Percentiles rank a stretch among this genome's conserved stretches.
Conservation (phyloP, 345 rosid species). For the Fremontodendron californicum region DNA sequence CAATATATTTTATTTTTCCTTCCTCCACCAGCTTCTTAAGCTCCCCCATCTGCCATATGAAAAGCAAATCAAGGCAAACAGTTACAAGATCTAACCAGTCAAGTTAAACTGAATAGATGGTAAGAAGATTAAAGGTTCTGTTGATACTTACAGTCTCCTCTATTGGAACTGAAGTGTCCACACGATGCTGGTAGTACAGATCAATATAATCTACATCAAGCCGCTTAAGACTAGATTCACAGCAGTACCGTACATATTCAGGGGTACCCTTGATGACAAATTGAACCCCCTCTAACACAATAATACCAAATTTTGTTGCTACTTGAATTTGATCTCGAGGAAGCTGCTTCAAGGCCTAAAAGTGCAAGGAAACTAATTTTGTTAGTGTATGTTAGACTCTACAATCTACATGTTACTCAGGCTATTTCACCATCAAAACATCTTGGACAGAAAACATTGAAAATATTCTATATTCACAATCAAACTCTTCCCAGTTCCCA, state of each 20-base stretch:
- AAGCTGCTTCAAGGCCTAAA: slow-evolving; percentile 34
- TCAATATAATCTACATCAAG: slow-evolving; percentile 46
- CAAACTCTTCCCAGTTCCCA: neutral
- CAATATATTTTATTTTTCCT: slow-evolving; percentile 34
- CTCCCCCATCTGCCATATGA: slow-evolving; percentile 26
- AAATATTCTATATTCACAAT: neutral
- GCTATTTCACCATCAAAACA: neutral
- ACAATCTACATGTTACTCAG: neutral
- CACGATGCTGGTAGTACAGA: slow-evolving; percentile 46
- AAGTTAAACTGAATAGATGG: neutral
- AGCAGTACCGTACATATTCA: slow-evolving; percentile 39
- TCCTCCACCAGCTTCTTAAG: slow-evolving; percentile 37
- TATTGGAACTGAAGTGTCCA: slow-evolving; percentile 46
- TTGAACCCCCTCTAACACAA: neutral
- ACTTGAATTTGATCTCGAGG: slow-evolving; percentile 46
- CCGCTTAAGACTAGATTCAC: slow-evolving; percentile 44
- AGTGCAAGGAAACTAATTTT: neutral
- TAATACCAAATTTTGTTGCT: slow-evolving; percentile 43
- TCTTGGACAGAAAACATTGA: neutral
- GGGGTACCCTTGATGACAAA: slow-evolving; percentile 33
- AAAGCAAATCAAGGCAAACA: neutral
- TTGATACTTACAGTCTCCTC: slow-evolving; percentile 40
- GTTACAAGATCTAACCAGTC: neutral
- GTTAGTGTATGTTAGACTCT: neutral
- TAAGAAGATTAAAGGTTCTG: neutral